Percentiles rank a stretch among this genome's conserved stretches.
phyloP scores from a whole-genome alignment of 306 rosid genomes.

The Cercis canadensis region DNA sequence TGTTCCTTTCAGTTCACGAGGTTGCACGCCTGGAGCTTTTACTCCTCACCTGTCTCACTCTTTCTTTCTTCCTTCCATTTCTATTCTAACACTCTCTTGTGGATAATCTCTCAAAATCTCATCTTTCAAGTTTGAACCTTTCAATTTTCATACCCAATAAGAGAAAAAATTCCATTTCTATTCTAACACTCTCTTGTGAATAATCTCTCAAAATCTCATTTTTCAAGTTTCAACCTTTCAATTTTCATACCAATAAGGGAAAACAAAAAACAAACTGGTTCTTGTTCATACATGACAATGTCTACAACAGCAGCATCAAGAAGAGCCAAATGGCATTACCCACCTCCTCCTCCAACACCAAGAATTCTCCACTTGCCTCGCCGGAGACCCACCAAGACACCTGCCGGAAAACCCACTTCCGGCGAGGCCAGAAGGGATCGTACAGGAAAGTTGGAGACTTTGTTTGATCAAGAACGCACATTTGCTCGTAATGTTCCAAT shows the following conservation, averaged over 20 bases:
- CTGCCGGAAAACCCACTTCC: constrained; percentile 38
- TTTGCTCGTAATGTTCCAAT: constrained; percentile 48
- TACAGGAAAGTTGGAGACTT: constrained; percentile 56
- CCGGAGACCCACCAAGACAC: constrained; percentile 52
- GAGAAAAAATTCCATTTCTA: neutral
- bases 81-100: neutral
- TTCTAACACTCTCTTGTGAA: no score
- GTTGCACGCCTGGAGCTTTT: constrained; percentile 70
- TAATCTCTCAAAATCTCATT: no score
- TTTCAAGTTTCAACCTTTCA: neutral
- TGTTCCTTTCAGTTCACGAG: constrained; percentile 79
- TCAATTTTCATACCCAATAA: constrained; percentile 4
- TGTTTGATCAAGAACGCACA: constrained; percentile 65
- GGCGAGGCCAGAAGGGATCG: constrained; percentile 37
- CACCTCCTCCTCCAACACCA: constrained; percentile 79
- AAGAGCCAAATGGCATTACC: constrained; percentile 76
- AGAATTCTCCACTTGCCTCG: constrained; percentile 80
- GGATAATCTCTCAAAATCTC: neutral
- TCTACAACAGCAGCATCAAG: constrained; percentile 48
- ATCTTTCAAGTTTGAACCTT: no score
- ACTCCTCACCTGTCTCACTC: constrained; percentile 36
- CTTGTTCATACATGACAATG: constrained; percentile 34
- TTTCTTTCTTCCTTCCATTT: neutral
- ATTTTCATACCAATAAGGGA: constrained; percentile 2
- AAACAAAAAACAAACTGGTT: neutral